phyloP scores from a whole-genome alignment of 2,329 filamentous ascomycete genomes.

The Paracoccidioides brasiliensis region DNA sequence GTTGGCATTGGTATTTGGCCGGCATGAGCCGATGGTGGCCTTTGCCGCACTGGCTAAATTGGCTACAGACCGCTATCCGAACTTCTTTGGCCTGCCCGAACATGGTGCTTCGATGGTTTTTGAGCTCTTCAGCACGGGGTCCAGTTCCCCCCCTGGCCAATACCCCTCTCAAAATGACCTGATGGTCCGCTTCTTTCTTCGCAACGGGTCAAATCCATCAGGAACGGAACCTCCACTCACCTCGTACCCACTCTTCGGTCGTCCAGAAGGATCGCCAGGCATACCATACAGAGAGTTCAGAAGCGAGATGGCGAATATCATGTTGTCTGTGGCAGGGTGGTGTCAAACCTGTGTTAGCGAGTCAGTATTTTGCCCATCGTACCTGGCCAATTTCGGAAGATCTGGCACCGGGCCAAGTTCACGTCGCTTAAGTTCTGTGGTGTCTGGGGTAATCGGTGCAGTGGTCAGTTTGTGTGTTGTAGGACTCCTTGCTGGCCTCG shows the following conservation, averaged over 20 bases:
- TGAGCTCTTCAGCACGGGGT: constrained; percentile 37
- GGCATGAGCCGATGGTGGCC: constrained; percentile 37
- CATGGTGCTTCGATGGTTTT: constrained; percentile 39
- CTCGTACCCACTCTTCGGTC: constrained; percentile 40
- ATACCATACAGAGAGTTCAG: constrained; percentile 41
- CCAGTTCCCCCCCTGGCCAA: constrained; percentile 22
- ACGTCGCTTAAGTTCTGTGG: constrained; percentile 27
- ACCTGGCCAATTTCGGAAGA: constrained; percentile 14
- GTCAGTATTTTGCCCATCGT: constrained; percentile 40
- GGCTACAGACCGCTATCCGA: constrained; percentile 22
- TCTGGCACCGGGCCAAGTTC: constrained; percentile 9
- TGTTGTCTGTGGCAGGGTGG: constrained; percentile 37
- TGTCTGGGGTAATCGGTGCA: constrained; percentile 46
- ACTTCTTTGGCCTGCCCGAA: constrained; percentile 38
- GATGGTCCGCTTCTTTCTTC: constrained; percentile 43
- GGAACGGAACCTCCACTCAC: constrained; percentile 21
- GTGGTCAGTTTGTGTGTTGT: constrained; percentile 34
- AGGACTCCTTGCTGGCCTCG: constrained; percentile 26
- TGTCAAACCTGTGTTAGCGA: constrained; percentile 36
- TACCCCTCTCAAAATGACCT: constrained; percentile 32
- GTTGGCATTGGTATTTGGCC: constrained; percentile 38
- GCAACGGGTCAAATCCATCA: constrained; percentile 39
- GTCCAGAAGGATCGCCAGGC: constrained; percentile 32
- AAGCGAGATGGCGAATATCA: constrained; percentile 30
- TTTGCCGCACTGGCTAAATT: constrained; percentile 37